Percentiles rank a stretch among this genome's conserved stretches.
Conservation (phyloP, 2,329 filamentous ascomycete genomes). For the Parastagonospora avenae region DNA sequence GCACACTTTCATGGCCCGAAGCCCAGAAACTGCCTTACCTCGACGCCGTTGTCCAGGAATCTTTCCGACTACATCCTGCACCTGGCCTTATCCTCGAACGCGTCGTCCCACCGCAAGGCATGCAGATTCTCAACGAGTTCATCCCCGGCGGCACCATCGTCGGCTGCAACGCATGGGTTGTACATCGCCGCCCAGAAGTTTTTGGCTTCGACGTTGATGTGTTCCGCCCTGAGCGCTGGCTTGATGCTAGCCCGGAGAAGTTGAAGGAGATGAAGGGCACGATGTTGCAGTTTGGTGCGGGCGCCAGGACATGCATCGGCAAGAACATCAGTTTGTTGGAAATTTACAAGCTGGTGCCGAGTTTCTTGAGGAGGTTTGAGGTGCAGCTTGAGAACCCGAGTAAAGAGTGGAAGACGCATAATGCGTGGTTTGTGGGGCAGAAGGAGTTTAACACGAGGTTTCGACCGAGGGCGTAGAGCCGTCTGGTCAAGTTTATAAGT, state of each 20-base stretch:
- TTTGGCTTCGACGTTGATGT: conserved; percentile 71
- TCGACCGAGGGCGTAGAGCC: conserved; percentile 27
- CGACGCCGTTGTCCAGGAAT: conserved; percentile 78
- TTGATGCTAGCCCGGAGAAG: conserved; percentile 59
- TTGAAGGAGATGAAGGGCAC: conserved; percentile 69
- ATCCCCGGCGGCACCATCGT: conserved; percentile 74
- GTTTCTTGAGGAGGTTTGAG: conserved; percentile 69
- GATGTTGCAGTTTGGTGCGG: conserved; percentile 78
- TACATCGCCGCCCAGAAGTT: conserved; percentile 70
- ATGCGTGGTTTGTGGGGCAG: conserved; percentile 61
- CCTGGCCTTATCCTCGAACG: conserved; percentile 75
- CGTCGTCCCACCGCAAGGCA: conserved; percentile 68
- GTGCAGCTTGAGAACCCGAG: conserved; percentile 48
- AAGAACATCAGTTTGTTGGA: conserved; percentile 57
- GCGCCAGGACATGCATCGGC: conserved; percentile 70
- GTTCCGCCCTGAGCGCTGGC: conserved; percentile 73
- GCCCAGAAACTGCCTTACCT: conserved; percentile 74
- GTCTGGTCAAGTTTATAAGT: neutral
- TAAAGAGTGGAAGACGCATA: conserved; percentile 54
- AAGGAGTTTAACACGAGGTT: conserved; percentile 53
- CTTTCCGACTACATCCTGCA: conserved; percentile 76
- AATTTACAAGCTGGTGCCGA: conserved; percentile 58
- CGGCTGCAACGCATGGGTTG: conserved; percentile 75
- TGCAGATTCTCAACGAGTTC: conserved; percentile 65
- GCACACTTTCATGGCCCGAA: conserved; percentile 72